phyloP scores from a whole-genome alignment of 2,329 filamentous ascomycete species.

The Setomelanomma holmii region DNA sequence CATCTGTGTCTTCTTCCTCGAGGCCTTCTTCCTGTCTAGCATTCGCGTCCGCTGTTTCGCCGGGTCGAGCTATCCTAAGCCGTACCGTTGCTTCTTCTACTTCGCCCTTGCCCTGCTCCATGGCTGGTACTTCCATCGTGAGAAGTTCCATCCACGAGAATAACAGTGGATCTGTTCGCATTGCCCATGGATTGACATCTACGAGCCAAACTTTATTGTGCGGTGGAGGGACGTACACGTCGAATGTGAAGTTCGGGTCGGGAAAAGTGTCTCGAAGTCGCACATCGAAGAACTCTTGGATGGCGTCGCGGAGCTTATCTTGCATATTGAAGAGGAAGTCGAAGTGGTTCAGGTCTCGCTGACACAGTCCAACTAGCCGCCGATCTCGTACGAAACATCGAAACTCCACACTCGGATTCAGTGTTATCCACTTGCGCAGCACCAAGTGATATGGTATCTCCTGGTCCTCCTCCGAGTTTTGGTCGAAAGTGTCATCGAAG shows the following conservation, averaged over 20 bases:
- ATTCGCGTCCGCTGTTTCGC: conserved; percentile 1
- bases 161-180: conserved; percentile 83
- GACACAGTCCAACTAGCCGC: conserved; percentile 80
- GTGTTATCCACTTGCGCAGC: conserved; percentile 84
- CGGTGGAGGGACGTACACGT: conserved; percentile 84
- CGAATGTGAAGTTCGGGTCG: conserved; percentile 84
- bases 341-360: conserved; percentile 90
- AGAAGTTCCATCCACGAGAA: conserved; percentile 92
- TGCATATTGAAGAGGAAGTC: conserved; percentile 77
- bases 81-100: conserved; percentile 38
- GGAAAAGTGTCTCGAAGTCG: conserved; percentile 79
- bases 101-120: background rate
- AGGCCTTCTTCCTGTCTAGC: conserved; percentile 9
- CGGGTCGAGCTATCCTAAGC: conserved; percentile 14
- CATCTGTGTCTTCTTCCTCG: conserved; percentile 36
- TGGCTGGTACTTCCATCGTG: conserved; percentile 66
- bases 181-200: conserved; percentile 95
- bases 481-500: conserved; percentile 73
- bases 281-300: conserved; percentile 78
- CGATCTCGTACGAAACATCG: conserved; percentile 90
- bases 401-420: conserved; percentile 92
- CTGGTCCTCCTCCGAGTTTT: conserved; percentile 21
- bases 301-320: conserved; percentile 69
- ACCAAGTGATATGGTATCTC: conserved; percentile 79
- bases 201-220: conserved; percentile 83